Evolutionary conservation across 1,284 basidiomycete genomes (phyloP), one percentile per base, ranked within the genome.

Genomic region (Taiwanofungus camphoratus): DNA sequence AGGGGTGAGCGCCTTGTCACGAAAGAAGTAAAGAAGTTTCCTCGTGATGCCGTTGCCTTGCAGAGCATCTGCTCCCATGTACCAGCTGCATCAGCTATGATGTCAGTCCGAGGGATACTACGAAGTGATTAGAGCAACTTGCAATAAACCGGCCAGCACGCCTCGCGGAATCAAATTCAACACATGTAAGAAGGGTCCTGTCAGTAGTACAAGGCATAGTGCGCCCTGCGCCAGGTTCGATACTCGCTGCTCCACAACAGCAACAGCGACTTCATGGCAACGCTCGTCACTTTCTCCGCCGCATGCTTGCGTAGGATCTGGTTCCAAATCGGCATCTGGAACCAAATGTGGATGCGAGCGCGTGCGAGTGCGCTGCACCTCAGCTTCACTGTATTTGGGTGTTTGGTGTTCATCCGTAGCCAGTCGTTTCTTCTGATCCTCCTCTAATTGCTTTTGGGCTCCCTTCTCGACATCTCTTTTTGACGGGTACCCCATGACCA

Each of bases 241-340:
- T 3, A 91, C 81, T 9, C 92, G 75, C 61, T 96, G 92, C 60
- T 96, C 92, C 1, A 95, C 87, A 0, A 94, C 87, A 0, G 77
- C 75, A 1, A 92, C 63, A 0, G 89, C 82, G 0, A 84, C 73
- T 56, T 92, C 85, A 35, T 67, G 66, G 15, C 49, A 51, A 3
- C 52, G 48, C 16, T 44, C 47, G 39, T 53, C 48, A 8, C 56
- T 57, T 20, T 57, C 55, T 3, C 60, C 57, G 20, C 59, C 57
- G 4, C 49, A 44, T 8, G 54, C 41, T 30, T 53, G 54, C 0
- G 58, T 54, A 4, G 55, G 49, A 31, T 64, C 55, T 3, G 53
- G 56, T 36, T 60, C 60, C 12, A 54, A 44, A 19, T 65, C 58
- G 37, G 65, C 61, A 20, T 64, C 54, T 3, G 42, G 33, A 61